These are phyloP conservation scores for Glycine soja DNA, from an alignment of 306 rosid genomes.

Conservation along the genomic window DNA sequence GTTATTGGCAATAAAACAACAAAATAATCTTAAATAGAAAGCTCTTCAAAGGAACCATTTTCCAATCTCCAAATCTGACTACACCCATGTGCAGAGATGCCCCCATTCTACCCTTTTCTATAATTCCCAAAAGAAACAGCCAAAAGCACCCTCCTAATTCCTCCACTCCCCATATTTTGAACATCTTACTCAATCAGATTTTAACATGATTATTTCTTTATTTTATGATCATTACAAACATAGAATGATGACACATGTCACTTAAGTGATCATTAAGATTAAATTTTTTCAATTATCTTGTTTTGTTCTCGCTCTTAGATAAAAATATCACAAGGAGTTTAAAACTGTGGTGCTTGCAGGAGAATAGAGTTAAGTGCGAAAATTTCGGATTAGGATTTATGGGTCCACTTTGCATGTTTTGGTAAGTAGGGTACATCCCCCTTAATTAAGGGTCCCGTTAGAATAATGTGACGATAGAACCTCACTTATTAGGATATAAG, in stretches of 20 bases:
- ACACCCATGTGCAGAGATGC: slow-evolving; percentile 72
- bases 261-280: slow-evolving; percentile 28
- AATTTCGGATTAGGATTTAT: slow-evolving; percentile 8
- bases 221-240: neutral
- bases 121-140: slow-evolving; percentile 46
- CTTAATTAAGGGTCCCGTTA: slow-evolving; percentile 37
- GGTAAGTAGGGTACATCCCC: slow-evolving; percentile 64
- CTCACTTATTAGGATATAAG: slow-evolving; percentile 54
- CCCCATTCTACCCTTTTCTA: slow-evolving; percentile 43
- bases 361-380: slow-evolving; percentile 14
- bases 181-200: slow-evolving; percentile 41
- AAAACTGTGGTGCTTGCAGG: slow-evolving; percentile 1
- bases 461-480: slow-evolving; percentile 20
- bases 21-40: neutral
- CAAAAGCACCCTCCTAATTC: slow-evolving; percentile 56
- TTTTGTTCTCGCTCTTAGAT: neutral
- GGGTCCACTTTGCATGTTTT: slow-evolving; percentile 60
- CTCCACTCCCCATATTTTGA: slow-evolving; percentile 41
- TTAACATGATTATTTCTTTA: neutral
- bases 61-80: slow-evolving; percentile 58
- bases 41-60: slow-evolving; percentile 41
- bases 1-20: neutral
- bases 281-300: slow-evolving; percentile 24
- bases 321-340: neutral
- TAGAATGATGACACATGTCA: slow-evolving; percentile 25